These are phyloP conservation scores for Solanum chilense DNA, from an alignment of 257 asterid genomes.

Conservation along the genomic window DNA sequence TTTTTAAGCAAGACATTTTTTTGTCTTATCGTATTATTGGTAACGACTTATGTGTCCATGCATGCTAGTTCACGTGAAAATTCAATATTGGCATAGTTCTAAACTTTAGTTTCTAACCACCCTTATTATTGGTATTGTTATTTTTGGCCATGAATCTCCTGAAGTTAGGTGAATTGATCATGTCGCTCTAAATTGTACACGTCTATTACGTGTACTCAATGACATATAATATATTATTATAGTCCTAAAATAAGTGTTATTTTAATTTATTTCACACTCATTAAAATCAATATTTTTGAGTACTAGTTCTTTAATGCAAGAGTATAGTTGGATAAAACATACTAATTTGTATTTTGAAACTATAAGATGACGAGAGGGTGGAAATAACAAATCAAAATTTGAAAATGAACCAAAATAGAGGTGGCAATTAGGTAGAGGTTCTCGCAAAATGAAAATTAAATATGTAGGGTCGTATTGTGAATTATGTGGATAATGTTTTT, in stretches of 20 bases:
- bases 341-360: background rate
- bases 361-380: accelerated
- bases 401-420: background rate
- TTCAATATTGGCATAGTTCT: background rate
- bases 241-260: background rate
- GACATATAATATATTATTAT: accelerated
- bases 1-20: background rate
- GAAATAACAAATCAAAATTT: background rate
- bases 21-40: background rate
- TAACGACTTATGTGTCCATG: background rate
- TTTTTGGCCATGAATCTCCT: constrained; percentile 7
- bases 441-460: background rate
- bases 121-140: background rate
- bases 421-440: background rate
- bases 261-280: background rate
- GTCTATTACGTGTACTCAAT: background rate
- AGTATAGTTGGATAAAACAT: background rate
- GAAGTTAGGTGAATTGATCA: background rate
- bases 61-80: background rate
- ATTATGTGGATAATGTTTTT: background rate
- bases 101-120: background rate
- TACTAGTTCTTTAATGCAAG: background rate
- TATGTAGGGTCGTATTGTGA: background rate
- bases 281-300: background rate
- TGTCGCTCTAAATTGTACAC: background rate